Evolutionary conservation across 1,284 basidiomycete genomes (phyloP).

Genomic region (Ustilago esculenta): DNA sequence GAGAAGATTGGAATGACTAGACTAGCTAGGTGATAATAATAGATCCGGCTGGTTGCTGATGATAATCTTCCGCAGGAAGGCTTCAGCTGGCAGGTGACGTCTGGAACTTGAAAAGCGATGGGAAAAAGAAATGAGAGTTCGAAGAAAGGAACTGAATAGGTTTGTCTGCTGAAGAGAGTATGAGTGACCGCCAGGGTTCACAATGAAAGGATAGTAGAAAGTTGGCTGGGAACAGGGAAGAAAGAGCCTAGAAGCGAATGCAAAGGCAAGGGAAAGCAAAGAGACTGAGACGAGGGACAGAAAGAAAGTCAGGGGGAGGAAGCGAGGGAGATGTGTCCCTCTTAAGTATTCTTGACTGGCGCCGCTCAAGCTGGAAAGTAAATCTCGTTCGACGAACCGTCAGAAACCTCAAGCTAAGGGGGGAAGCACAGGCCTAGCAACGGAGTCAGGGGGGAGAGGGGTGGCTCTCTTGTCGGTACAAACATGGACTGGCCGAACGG

Average conservation of each 20-base stretch:
- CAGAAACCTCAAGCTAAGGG: slow-evolving; percentile 1
- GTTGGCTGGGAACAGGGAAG: slow-evolving; percentile 14
- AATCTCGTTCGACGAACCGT: too few relatives aligned
- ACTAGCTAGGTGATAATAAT: slow-evolving; percentile 26
- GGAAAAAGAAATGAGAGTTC: slow-evolving; percentile 7
- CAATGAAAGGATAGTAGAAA: slow-evolving; percentile 28
- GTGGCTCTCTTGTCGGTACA: too few relatives aligned
- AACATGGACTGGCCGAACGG: too few relatives aligned
- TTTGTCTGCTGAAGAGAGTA: slow-evolving; percentile 14
- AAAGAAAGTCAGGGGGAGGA: slow-evolving; percentile 8
- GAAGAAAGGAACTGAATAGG: slow-evolving; percentile 1
- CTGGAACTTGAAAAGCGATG: slow-evolving; percentile 4
- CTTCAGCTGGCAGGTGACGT: slow-evolving; percentile 1
- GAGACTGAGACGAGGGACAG: slow-evolving; percentile 28
- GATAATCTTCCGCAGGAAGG: slow-evolving; percentile 38
- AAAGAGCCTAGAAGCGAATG: slow-evolving; percentile 36
- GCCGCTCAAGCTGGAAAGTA: neutral
- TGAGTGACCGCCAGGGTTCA: slow-evolving; percentile 54
- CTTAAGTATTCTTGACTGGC: slow-evolving; percentile 25
- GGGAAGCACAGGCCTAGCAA: neutral
- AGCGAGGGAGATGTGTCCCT: neutral
- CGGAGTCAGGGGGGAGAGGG: too few relatives aligned
- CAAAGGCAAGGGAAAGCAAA: slow-evolving; percentile 34
- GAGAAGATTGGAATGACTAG: slow-evolving; percentile 21
- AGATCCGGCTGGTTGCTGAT: too few relatives aligned